These are phyloP conservation scores for Cladosporium sp. DNA, from an alignment of 2,329 filamentous ascomycete genomes.

Conservation along the genomic window DNA sequence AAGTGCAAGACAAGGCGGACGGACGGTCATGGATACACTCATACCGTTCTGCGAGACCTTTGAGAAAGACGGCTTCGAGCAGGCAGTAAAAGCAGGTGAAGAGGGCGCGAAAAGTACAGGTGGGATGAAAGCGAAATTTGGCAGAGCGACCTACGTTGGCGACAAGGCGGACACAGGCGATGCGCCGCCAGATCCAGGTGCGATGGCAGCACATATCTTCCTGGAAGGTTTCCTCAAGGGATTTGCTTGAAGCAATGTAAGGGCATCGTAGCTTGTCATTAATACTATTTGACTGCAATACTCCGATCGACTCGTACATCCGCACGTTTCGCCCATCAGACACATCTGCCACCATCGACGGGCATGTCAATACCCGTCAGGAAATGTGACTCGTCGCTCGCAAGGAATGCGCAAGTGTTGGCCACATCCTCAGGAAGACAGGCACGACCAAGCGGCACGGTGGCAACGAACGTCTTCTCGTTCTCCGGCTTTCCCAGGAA, in stretches of 20 bases:
- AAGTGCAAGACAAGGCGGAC: constrained; percentile 38
- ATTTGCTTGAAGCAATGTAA: neutral
- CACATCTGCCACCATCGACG: constrained; percentile 58
- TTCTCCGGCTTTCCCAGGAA: constrained; percentile 66
- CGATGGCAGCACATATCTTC: constrained; percentile 42
- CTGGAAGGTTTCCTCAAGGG: constrained; percentile 30
- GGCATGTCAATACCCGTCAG: constrained; percentile 73
- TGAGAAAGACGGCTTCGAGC: constrained; percentile 29
- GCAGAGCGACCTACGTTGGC: constrained; percentile 41
- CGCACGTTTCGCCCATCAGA: constrained; percentile 31
- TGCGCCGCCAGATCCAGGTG: constrained; percentile 41
- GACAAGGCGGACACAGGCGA: constrained; percentile 32
- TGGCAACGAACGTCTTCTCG: constrained; percentile 56
- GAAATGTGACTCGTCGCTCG: constrained; percentile 70
- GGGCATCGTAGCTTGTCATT: neutral
- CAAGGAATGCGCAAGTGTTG: constrained; percentile 69
- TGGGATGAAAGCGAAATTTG: constrained; percentile 42
- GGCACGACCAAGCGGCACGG: constrained; percentile 58
- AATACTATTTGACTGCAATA: neutral
- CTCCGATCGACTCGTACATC: neutral
- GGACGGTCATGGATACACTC: constrained; percentile 43
- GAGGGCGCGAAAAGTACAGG: constrained; percentile 39
- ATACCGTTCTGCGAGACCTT: constrained; percentile 43
- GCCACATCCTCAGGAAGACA: constrained; percentile 67
- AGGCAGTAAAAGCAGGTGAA: constrained; percentile 38